Conservation (phyloP, 73 alveolate species). For the Breviolum minutum region DNA sequence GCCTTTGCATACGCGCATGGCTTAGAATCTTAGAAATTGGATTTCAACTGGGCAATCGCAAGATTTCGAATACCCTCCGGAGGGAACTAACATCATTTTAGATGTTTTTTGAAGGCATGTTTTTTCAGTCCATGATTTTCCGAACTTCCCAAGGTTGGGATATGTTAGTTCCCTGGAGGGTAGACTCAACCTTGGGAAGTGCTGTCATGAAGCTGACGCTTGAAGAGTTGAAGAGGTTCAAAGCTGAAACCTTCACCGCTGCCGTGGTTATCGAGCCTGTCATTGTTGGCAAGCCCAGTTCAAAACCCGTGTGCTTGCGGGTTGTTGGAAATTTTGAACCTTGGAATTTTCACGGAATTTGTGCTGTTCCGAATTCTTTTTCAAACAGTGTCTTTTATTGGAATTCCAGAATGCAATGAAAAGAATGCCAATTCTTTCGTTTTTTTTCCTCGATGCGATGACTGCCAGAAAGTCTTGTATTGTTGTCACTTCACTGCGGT, state of each 20-base stretch:
- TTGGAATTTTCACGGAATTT: background rate
- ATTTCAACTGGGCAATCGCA: no score
- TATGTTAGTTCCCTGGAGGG: no score
- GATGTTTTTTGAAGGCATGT: no score
- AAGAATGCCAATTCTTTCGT: background rate
- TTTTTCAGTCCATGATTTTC: no score
- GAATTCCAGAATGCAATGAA: background rate
- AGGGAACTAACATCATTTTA: no score
- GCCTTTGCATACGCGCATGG: slow-evolving; percentile 55
- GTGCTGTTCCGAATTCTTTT: background rate
- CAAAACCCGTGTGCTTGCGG: background rate
- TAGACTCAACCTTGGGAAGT: background rate
- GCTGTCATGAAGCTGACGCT: no score
- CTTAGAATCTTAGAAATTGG: background rate
- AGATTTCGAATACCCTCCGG: no score
- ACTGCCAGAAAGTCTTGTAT: no score
- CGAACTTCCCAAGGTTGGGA: no score
- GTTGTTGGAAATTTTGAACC: background rate
- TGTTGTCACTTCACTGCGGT: no score
- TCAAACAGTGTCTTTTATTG: background rate
- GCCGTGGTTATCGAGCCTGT: slow-evolving; percentile 78
- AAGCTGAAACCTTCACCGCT: background rate
- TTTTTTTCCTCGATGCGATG: background rate
- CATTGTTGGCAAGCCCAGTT: slow-evolving; percentile 16
- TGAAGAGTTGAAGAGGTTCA: slow-evolving; percentile 16